Evolutionary conservation across 768 basidiomycete species (phyloP).

Genomic region (Lactifluus piperatus): DNA sequence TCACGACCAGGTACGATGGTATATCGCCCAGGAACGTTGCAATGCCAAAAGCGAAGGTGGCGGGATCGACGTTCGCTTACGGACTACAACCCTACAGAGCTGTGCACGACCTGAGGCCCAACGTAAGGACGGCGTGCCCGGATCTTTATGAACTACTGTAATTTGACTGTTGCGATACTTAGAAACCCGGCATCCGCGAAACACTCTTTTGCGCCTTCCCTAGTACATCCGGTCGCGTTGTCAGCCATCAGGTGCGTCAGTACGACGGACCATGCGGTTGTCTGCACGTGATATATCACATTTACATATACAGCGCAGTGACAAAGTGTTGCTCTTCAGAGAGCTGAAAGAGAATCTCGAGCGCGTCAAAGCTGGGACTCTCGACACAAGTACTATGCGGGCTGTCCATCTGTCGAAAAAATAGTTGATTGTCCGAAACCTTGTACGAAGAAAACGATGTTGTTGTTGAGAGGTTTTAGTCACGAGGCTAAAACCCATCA

Average conservation of each 20-base stretch:
- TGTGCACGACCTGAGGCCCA: slow-evolving; percentile 26
- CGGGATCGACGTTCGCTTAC: slow-evolving; percentile 22
- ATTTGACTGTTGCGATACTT: neutral
- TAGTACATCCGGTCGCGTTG: slow-evolving; percentile 68
- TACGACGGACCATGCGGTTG: no score
- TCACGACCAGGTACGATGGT: neutral
- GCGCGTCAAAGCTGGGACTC: neutral
- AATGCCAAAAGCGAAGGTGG: neutral
- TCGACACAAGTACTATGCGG: slow-evolving; percentile 6
- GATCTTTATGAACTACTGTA: neutral
- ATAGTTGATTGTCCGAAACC: neutral
- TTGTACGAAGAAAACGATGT: no score
- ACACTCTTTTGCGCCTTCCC: slow-evolving; percentile 72
- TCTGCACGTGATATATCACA: neutral
- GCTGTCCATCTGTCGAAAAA: neutral
- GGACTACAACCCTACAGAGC: slow-evolving; percentile 48
- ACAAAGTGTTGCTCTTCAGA: slow-evolving; percentile 13
- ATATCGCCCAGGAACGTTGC: neutral
- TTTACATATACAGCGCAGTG: neutral
- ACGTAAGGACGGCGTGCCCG: neutral
- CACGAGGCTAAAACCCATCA: neutral
- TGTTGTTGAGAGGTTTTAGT: neutral
- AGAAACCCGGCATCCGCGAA: slow-evolving; percentile 29
- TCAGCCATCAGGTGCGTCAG: slow-evolving; percentile 57
- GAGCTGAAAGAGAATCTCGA: neutral